Base-by-base conservation (phyloP, 2,329 filamentous ascomycete species). In the Talaromyces verruculosus region DNA sequence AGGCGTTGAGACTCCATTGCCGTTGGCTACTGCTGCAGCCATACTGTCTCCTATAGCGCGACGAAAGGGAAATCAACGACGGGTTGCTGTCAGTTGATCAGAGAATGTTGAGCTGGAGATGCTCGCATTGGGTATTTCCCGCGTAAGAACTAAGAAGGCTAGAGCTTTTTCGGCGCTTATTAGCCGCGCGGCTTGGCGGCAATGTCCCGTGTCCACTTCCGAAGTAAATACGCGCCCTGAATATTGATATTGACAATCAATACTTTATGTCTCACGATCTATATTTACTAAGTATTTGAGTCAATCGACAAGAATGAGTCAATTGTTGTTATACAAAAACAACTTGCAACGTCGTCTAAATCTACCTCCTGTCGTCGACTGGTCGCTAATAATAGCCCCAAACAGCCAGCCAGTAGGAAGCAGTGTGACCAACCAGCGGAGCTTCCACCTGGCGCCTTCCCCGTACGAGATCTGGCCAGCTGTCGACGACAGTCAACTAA, bases 21-120 rank as follows among this genome's bases (percentile, higher is more conserved):
- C 78, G 71, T 80, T 80, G 62, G 74, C 74, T 47, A 73, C 74
- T 67, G 79, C 76, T 43, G 72, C 72, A 65, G 80, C 76, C 79
- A 82, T 81, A 63, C 59, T 74, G 67, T 53, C 15, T 53, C 17
- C 43, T 17, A 39, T 51, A 15, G 13, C 17, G 49, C 35, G 57
- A 60, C 35, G 4, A n/a, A 22, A 25, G 39, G 30, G 17, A 22
- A 57, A 33, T 53, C 13, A 43, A 65, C 22, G 49, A 33, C 25
- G 28, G 49, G 39, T 61, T 63, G 60, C 37, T 59, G 55, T 15
- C 35, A n/a, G 53, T 25, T 57, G 53, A 35, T 39, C 11, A 25
- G 33, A 22, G 10, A 25, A 10, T 25, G 30, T 57, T 35, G n/a
- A 37, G 33, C 19, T 37, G 53, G 33, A 57, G 53, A 39, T 37